Percentiles rank a stretch among this genome's conserved stretches.
Conservation (phyloP, 352 stramenopile species). For the Elongisporangium prolatum region DNA sequence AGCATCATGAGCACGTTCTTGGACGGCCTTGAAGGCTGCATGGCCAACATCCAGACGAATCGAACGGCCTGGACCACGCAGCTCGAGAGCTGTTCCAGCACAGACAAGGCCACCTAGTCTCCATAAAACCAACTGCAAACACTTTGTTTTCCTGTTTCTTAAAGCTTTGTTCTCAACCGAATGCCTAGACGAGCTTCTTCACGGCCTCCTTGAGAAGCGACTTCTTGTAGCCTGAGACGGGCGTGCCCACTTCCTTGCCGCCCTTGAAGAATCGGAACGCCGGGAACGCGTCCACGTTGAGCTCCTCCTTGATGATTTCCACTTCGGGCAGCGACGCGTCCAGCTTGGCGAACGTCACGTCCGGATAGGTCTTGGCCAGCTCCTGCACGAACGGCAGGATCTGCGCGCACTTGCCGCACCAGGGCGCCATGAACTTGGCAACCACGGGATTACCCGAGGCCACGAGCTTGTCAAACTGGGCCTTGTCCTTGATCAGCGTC, state of each 20-base stretch:
- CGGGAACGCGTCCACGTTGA: slow-evolving; percentile 70
- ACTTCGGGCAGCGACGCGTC: slow-evolving; percentile 71
- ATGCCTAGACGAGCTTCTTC: slow-evolving; percentile 36
- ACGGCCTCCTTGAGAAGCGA: slow-evolving; percentile 66
- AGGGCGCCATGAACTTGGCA: slow-evolving; percentile 82
- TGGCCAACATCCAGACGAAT: slow-evolving; percentile 68
- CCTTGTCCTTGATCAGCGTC: slow-evolving; percentile 53
- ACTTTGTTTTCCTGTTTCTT: neutral
- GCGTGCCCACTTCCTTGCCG: slow-evolving; percentile 67
- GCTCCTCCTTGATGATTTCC: slow-evolving; percentile 67
- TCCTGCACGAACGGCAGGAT: slow-evolving; percentile 75
- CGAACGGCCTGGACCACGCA: slow-evolving; percentile 50
- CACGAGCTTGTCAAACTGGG: slow-evolving; percentile 55
- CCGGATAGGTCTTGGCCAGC: slow-evolving; percentile 54
- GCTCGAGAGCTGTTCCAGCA: slow-evolving; percentile 8
- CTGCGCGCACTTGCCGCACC: slow-evolving; percentile 84
- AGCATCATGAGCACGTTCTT: slow-evolving; percentile 61
- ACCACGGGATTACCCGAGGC: slow-evolving; percentile 70
- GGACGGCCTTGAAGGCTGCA: slow-evolving; percentile 46
- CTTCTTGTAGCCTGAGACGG: slow-evolving; percentile 86
- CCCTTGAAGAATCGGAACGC: slow-evolving; percentile 85
- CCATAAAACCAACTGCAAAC: neutral
- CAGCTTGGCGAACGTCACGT: slow-evolving; percentile 77
- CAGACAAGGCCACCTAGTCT: neutral
- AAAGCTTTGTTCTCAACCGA: neutral